A percentile compares a stretch with the other conserved stretches of the same genome.
Evolutionary conservation across 2,329 filamentous ascomycete species (phyloP).

Genomic region (Arthrobotrys sphaeroides): DNA sequence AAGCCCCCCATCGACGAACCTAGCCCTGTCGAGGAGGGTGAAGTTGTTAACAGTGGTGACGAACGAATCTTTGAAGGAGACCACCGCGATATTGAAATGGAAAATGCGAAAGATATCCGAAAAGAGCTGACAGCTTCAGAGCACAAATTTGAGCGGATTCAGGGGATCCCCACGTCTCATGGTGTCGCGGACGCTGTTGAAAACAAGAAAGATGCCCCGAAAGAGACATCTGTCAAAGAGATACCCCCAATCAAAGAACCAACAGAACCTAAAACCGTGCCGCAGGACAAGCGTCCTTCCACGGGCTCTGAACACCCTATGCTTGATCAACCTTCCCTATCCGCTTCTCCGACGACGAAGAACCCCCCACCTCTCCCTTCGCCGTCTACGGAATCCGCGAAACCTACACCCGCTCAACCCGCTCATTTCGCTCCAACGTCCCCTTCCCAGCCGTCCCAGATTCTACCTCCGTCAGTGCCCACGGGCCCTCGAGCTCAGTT

Average conservation of each 20-base stretch:
- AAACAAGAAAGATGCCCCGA: constrained; percentile 25
- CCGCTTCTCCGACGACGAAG: constrained; percentile 32
- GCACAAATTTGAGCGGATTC: constrained; percentile 11
- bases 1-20: constrained; percentile 43
- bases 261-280: constrained; percentile 36
- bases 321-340: constrained; percentile 36
- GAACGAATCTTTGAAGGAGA: constrained; percentile 36
- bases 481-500: constrained; percentile 44
- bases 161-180: constrained; percentile 8
- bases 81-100: constrained; percentile 37
- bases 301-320: constrained; percentile 19
- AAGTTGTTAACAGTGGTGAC: constrained; percentile 46
- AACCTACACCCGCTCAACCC: constrained; percentile 37
- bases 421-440: constrained; percentile 47
- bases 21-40: constrained; percentile 48
- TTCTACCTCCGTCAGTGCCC: constrained; percentile 33
- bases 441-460: constrained; percentile 25
- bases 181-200: constrained; percentile 17
- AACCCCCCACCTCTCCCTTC: constrained; percentile 32
- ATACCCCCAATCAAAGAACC: constrained; percentile 35
- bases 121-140: constrained; percentile 15
- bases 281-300: constrained; percentile 42
- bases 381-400: constrained; percentile 29
- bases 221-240: constrained; percentile 39
- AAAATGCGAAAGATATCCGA: constrained; percentile 30